phyloP scores from a whole-genome alignment of 75 land plant species.

The Picea sitchensis region DNA sequence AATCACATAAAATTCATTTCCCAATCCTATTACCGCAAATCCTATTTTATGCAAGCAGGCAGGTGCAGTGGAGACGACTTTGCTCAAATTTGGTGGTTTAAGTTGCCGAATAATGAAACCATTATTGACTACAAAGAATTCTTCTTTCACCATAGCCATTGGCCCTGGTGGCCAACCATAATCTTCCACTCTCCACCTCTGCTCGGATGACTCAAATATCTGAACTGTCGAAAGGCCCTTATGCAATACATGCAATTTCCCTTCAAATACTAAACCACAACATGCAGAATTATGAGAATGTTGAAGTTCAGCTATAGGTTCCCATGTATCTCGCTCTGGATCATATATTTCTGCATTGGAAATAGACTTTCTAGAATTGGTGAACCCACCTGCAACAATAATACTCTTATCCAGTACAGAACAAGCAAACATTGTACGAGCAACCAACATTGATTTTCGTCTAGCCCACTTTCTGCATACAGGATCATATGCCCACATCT shows the following conservation, averaged over 20 bases:
- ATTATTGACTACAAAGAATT: constrained; percentile 65
- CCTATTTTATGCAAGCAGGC: constrained; percentile 60
- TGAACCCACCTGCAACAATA: constrained; percentile 91
- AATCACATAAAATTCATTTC: constrained; percentile 75
- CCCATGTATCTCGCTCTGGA: constrained; percentile 68
- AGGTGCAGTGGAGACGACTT: constrained; percentile 39
- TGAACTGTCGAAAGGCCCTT: constrained; percentile 70
- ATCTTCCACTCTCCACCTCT: constrained; percentile 67
- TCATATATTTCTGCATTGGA: constrained; percentile 81
- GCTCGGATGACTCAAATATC: constrained; percentile 38
- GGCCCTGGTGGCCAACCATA: constrained; percentile 75
- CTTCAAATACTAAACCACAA: constrained; percentile 66
- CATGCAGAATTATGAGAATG: constrained; percentile 75
- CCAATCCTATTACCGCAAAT: constrained; percentile 74
- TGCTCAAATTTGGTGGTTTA: constrained; percentile 16
- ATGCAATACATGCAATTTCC: constrained; percentile 79
- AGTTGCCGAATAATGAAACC: constrained; percentile 62
- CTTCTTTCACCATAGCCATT: constrained; percentile 76
- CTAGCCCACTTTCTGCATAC: constrained; percentile 46
- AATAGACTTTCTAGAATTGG: constrained; percentile 55
- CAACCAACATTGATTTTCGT: constrained; percentile 68
- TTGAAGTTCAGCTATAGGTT: constrained; percentile 67
- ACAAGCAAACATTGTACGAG: constrained; percentile 93
- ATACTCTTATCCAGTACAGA: constrained; percentile 67
- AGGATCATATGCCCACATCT: constrained; percentile 92